These are phyloP conservation scores for Medicago lupulina DNA, from an alignment of 306 rosid genomes.

Conservation along the genomic window DNA sequence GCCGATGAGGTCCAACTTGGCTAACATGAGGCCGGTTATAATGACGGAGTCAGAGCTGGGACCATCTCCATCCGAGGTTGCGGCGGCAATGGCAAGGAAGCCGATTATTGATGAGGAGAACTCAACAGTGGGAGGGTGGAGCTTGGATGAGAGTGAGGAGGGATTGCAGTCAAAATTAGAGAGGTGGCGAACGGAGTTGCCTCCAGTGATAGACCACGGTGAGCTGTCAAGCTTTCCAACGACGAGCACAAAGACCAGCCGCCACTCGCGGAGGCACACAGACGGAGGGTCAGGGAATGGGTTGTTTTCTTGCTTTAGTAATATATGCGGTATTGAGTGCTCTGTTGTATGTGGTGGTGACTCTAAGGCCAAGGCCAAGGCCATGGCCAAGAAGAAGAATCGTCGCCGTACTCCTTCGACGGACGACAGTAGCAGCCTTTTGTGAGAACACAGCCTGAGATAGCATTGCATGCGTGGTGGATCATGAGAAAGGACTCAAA, in stretches of 20 bases:
- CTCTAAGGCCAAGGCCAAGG: neutral
- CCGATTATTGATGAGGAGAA: conserved; percentile 54
- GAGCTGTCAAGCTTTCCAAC: conserved; percentile 53
- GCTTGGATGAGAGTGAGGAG: conserved; percentile 73
- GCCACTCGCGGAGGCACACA: conserved; percentile 53
- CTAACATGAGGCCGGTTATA: conserved; percentile 27
- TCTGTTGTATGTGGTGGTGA: conserved; percentile 73
- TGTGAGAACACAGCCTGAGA: conserved; percentile 14
- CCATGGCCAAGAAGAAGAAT: conserved; percentile 39
- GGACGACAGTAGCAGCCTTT: conserved; percentile 38
- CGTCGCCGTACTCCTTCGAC: conserved; percentile 54
- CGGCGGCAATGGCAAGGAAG: conserved; percentile 61
- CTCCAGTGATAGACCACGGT: conserved; percentile 71
- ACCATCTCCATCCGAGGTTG: conserved; percentile 91
- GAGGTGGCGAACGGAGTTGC: conserved; percentile 80
- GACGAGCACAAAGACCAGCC: conserved; percentile 28
- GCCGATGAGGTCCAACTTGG: conserved; percentile 61
- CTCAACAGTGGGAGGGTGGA: conserved; percentile 70
- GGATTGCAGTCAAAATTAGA: conserved; percentile 78
- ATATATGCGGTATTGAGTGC: conserved; percentile 75
- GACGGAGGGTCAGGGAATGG: conserved; percentile 60
- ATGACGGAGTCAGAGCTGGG: conserved; percentile 86
- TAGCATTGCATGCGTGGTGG: neutral
- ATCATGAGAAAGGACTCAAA: conserved; percentile 15
- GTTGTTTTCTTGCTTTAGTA: conserved; percentile 86